phyloP scores from a whole-genome alignment of 2,329 filamentous ascomycete genomes.

The Sphaerulina populicola region DNA sequence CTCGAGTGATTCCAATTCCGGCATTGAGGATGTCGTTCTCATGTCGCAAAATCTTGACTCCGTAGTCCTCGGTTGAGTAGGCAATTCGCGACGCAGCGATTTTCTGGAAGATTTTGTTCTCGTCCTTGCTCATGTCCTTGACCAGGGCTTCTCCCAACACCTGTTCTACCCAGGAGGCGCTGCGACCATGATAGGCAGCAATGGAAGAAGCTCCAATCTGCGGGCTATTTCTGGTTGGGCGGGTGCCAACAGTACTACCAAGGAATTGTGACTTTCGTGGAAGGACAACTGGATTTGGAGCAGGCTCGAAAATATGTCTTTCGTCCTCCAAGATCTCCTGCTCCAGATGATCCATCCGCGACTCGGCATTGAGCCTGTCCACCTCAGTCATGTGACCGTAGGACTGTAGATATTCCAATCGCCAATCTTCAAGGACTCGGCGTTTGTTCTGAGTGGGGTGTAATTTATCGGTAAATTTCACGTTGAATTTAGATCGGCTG shows the following conservation, averaged over 20 bases:
- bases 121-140: background rate
- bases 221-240: background rate
- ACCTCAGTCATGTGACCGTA: too few relatives aligned
- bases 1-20: constrained; percentile 1
- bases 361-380: too few relatives aligned
- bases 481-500: background rate
- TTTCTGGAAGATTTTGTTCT: constrained; percentile 2
- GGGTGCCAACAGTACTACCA: background rate
- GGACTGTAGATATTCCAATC: too few relatives aligned
- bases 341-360: too few relatives aligned
- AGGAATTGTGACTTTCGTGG: background rate
- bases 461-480: background rate
- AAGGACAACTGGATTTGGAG: background rate
- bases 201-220: too few relatives aligned
- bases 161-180: background rate
- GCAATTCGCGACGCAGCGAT: constrained; percentile 5
- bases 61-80: background rate
- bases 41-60: constrained; percentile 3
- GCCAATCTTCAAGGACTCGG: background rate
- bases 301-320: background rate
- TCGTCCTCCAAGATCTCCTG: background rate
- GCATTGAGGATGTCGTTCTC: constrained; percentile 9
- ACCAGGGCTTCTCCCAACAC: background rate
- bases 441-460: constrained; percentile 1
- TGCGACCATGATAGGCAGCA: too few relatives aligned